phyloP scores from a whole-genome alignment of 345 rosid species.

The Nasturtium officinale region DNA sequence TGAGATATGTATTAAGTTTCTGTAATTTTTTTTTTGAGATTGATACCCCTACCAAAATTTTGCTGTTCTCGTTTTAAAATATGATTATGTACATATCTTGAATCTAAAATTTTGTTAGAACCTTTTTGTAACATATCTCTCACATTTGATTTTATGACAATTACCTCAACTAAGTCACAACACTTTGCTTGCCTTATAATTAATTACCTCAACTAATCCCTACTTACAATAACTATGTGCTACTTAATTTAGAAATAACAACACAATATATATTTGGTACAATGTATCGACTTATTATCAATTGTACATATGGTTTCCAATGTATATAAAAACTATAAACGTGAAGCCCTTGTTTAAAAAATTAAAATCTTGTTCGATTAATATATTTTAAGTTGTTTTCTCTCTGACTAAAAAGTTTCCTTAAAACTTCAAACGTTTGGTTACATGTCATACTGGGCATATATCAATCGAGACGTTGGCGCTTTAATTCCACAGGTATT shows the following conservation, averaged over 20 bases:
- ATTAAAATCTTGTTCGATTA: neutral
- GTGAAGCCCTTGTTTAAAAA: neutral
- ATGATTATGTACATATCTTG: neutral
- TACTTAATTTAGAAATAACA: conserved; percentile 25
- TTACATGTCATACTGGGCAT: conserved; percentile 32
- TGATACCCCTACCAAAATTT: neutral
- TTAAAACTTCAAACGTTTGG: conserved; percentile 16
- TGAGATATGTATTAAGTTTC: neutral
- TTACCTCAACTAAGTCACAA: conserved; percentile 23
- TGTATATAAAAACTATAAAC: neutral
- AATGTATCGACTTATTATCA: neutral
- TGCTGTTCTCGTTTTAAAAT: neutral
- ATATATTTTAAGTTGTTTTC: neutral
- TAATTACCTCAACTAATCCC: conserved; percentile 33
- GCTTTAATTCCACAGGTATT: conserved; percentile 25
- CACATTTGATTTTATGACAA: neutral
- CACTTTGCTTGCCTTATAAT: conserved; percentile 22
- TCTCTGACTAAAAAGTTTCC: neutral
- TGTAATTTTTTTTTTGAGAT: neutral
- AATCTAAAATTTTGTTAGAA: neutral
- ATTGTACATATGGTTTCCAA: neutral
- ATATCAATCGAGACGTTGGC: conserved; percentile 32
- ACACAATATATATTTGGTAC: neutral
- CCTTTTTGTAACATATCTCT: neutral
- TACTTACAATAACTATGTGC: conserved; percentile 34